A percentile compares a stretch with the other conserved stretches of the same genome.
These are phyloP conservation scores for Dianthus caryophyllus DNA, from an alignment of 148 eudicot species.

Conservation along the genomic window DNA sequence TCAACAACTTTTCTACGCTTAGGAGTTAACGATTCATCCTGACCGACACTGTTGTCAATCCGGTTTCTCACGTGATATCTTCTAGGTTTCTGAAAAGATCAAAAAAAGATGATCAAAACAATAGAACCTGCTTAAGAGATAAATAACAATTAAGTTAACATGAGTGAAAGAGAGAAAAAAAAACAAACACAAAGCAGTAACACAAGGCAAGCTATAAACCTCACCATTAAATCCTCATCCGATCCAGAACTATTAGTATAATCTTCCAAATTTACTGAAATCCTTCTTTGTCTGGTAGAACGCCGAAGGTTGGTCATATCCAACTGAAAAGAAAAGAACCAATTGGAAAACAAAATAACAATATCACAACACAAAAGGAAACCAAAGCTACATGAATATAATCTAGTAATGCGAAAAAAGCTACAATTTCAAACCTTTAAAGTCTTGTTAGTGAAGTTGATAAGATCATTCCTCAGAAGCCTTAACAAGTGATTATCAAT, in stretches of 20 bases:
- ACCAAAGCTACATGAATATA: background rate
- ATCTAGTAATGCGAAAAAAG: constrained; percentile 1
- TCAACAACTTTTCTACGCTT: constrained; percentile 44
- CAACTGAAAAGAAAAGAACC: constrained; percentile 45
- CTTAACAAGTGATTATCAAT: background rate
- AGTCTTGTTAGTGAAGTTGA: background rate
- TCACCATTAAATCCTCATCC: constrained; percentile 90
- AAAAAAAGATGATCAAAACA: constrained; percentile 13
- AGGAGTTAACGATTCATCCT: constrained; percentile 40
- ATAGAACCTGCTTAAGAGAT: constrained; percentile 18
- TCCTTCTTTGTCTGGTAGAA: constrained; percentile 88
- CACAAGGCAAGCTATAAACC: constrained; percentile 24
- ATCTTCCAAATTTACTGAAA: constrained; percentile 58
- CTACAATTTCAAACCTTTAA: constrained; percentile 6
- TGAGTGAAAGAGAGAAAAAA: constrained; percentile 15
- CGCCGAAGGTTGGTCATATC: constrained; percentile 74
- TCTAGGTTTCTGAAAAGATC: constrained; percentile 49
- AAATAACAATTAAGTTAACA: constrained; percentile 12
- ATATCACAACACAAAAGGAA: constrained; percentile 5
- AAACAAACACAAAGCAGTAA: constrained; percentile 10
- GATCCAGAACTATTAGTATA: constrained; percentile 91
- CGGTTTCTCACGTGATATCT: constrained; percentile 62
- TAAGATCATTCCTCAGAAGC: background rate
- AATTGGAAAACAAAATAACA: constrained; percentile 15
- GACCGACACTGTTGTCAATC: constrained; percentile 44